These are phyloP conservation scores for Tolypocladium inflatum DNA, from an alignment of 2,329 filamentous ascomycete species.

Conservation along the genomic window DNA sequence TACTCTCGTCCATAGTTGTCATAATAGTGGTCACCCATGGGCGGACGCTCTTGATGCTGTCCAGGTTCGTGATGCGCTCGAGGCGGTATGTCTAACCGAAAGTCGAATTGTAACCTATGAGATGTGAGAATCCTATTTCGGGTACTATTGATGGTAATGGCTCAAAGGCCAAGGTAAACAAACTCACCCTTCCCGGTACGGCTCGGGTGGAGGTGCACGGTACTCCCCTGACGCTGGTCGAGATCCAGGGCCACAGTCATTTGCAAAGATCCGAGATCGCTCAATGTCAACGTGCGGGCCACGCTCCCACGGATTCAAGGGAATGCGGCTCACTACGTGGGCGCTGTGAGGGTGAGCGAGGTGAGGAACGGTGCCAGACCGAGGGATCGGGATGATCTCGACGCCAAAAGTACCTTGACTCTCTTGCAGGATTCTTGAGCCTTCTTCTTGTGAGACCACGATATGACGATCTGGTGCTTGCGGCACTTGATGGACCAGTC, in stretches of 20 bases:
- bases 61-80: neutral
- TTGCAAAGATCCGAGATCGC: neutral
- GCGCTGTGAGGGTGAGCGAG: neutral
- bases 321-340: neutral
- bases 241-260: neutral
- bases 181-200: conserved; percentile 1
- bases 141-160: neutral
- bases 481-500: conserved; percentile 5
- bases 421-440: conserved; percentile 8
- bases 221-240: neutral
- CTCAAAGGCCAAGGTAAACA: neutral
- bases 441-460: conserved; percentile 11
- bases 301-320: neutral
- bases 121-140: neutral
- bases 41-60: neutral
- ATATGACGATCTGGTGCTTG: conserved; percentile 4
- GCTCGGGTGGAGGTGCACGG: neutral
- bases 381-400: conserved; percentile 11
- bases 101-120: neutral
- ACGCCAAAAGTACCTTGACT: conserved; percentile 9
- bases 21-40: neutral
- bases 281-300: neutral
- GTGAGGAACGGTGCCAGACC: neutral
- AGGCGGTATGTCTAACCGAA: neutral
- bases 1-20: neutral